These are phyloP conservation scores for Chlamydomonas asymmetrica DNA, from an alignment of 139 green algal species.

Conservation along the genomic window DNA sequence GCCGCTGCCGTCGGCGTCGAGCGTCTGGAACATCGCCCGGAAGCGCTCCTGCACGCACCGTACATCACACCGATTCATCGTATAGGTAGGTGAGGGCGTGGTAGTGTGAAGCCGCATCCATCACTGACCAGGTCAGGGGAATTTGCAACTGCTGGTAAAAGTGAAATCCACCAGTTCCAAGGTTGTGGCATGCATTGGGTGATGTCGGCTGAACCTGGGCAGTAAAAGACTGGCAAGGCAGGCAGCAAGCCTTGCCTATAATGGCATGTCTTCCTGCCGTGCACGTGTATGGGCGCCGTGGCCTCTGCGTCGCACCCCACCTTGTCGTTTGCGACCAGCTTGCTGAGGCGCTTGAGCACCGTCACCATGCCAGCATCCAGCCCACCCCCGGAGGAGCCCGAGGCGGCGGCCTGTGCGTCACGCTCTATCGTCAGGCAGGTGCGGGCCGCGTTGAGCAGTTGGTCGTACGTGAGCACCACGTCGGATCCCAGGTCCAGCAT, in stretches of 20 bases:
- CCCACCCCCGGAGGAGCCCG: neutral
- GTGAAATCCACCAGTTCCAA: too few species aligned
- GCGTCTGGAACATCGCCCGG: constrained; percentile 38
- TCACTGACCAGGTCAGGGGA: too few species aligned
- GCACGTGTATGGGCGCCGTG: neutral
- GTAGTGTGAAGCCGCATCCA: too few species aligned
- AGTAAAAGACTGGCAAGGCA: too few species aligned
- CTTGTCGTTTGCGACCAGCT: neutral
- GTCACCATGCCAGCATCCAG: constrained; percentile 1
- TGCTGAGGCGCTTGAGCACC: neutral
- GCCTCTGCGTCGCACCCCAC: neutral
- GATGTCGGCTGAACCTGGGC: too few species aligned
- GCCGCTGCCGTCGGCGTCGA: constrained; percentile 44
- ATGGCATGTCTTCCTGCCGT: neutral
- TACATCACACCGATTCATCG: too few species aligned
- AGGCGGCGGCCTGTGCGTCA: constrained; percentile 14
- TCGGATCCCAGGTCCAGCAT: constrained; percentile 41
- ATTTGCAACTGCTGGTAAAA: too few species aligned
- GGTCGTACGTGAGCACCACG: constrained; percentile 17
- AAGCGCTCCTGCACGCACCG: constrained; percentile 34
- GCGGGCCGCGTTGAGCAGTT: constrained; percentile 27
- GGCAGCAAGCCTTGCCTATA: too few species aligned
- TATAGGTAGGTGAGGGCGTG: neutral
- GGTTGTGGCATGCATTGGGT: too few species aligned
- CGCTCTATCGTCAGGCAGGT: constrained; percentile 13